A percentile compares a stretch with the other conserved stretches of the same genome.
Evolutionary conservation across 1,284 basidiomycete species (phyloP).

Genomic region (Ganoderma multipileum): DNA sequence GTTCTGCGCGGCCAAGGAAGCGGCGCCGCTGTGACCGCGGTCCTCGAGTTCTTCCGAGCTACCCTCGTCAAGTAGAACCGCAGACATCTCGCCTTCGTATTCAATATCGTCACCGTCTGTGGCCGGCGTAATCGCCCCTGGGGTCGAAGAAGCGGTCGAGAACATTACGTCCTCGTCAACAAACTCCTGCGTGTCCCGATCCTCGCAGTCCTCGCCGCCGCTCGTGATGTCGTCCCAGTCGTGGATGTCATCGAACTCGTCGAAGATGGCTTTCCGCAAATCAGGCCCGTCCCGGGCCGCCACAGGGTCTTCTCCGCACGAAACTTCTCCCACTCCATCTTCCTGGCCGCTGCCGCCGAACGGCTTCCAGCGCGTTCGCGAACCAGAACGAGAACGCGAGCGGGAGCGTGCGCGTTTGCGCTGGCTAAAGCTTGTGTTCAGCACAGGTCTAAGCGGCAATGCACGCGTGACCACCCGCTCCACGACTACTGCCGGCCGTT

Average conservation of each 20-base stretch:
- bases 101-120: constrained; percentile 21
- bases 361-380: not conserved
- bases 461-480: constrained; percentile 24
- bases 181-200: constrained; percentile 29
- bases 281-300: constrained; percentile 45
- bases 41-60: constrained; percentile 30
- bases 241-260: constrained; percentile 19
- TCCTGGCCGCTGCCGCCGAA: constrained; percentile 17
- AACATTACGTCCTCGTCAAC: constrained; percentile 24
- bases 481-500: constrained; percentile 10
- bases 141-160: constrained; percentile 39
- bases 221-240: constrained; percentile 51
- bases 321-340: constrained; percentile 20
- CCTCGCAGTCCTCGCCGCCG: constrained; percentile 50
- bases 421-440: constrained; percentile 25
- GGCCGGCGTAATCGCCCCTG: constrained; percentile 39
- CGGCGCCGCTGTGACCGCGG: constrained; percentile 22
- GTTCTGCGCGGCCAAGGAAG: constrained; percentile 40
- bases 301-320: constrained; percentile 13
- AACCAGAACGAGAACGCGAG: constrained; percentile 1
- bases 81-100: constrained; percentile 26
- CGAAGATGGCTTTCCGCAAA: constrained; percentile 50
- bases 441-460: constrained; percentile 23
- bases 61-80: constrained; percentile 23
- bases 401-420: constrained; percentile 15